Conservation (phyloP, 768 basidiomycete genomes). For the Calocera cornea region DNA sequence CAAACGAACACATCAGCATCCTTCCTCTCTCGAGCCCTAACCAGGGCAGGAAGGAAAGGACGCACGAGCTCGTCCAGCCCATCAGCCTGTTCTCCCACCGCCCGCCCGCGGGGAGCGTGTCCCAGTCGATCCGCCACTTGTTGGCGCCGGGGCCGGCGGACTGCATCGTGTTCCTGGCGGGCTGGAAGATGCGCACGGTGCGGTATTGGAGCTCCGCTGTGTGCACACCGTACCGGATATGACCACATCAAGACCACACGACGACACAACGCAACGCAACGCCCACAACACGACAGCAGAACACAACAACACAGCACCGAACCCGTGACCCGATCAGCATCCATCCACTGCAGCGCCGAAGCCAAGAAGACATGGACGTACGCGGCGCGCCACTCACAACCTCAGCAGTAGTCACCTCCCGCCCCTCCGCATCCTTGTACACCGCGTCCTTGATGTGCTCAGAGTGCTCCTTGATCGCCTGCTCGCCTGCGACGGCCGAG, state of each 20-base stretch:
- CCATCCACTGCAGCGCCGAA: background rate
- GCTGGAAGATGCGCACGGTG: constrained; percentile 81
- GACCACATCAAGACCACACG: background rate
- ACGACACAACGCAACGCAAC: no score
- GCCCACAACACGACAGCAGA: no score
- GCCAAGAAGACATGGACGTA: constrained; percentile 27
- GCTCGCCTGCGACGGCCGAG: background rate
- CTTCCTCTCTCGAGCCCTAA: background rate
- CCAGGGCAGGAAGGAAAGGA: constrained; percentile 11
- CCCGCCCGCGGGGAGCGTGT: constrained; percentile 73
- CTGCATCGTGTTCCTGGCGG: constrained; percentile 89
- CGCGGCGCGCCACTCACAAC: constrained; percentile 76
- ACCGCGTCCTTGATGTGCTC: background rate
- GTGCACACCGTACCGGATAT: background rate
- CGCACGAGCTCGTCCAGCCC: constrained; percentile 92
- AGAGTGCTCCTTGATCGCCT: background rate
- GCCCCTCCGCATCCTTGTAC: background rate
- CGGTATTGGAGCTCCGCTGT: constrained; percentile 76
- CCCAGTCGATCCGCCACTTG: constrained; percentile 92
- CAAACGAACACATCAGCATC: background rate
- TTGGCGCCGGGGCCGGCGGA: constrained; percentile 61
- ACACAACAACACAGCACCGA: background rate
- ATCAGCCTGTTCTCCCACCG: constrained; percentile 98
- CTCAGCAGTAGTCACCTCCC: constrained; percentile 64
- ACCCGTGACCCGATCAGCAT: background rate